phyloP scores from a whole-genome alignment of 768 basidiomycete genomes.

The Kwoniella bestiolae region DNA sequence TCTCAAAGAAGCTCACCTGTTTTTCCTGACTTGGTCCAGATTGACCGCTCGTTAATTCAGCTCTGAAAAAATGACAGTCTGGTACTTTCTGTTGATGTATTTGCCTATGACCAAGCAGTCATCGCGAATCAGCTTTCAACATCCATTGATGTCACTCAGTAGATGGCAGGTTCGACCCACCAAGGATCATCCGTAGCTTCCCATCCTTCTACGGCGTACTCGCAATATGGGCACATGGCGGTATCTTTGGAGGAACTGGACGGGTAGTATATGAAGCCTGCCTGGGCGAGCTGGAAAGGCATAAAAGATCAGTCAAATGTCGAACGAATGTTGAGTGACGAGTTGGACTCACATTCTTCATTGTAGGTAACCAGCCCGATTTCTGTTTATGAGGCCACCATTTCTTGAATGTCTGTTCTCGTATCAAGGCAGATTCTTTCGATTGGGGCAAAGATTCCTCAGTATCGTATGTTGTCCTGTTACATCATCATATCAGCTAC shows the following conservation, averaged over 20 bases:
- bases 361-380: constrained; percentile 51
- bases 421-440: constrained; percentile 25
- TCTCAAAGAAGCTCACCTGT: background rate
- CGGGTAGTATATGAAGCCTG: constrained; percentile 83
- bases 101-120: no score
- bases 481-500: background rate
- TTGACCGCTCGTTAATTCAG: background rate
- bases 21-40: background rate
- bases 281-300: constrained; percentile 73
- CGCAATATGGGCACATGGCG: constrained; percentile 83
- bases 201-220: constrained; percentile 80
- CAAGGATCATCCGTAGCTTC: constrained; percentile 81
- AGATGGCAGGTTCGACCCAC: constrained; percentile 63
- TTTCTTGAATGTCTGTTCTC: constrained; percentile 46
- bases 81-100: constrained; percentile 73
- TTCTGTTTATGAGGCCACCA: constrained; percentile 56
- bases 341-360: constrained; percentile 42
- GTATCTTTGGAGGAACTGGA: constrained; percentile 72
- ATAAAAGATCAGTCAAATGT: background rate
- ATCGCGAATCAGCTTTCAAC: constrained; percentile 1
- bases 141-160: no score
- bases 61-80: constrained; percentile 64
- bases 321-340: constrained; percentile 10
- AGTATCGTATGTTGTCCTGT: constrained; percentile 22
- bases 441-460: constrained; percentile 45